Conservation (phyloP, 2,329 filamentous ascomycete genomes). For the Microcera coccophila region DNA sequence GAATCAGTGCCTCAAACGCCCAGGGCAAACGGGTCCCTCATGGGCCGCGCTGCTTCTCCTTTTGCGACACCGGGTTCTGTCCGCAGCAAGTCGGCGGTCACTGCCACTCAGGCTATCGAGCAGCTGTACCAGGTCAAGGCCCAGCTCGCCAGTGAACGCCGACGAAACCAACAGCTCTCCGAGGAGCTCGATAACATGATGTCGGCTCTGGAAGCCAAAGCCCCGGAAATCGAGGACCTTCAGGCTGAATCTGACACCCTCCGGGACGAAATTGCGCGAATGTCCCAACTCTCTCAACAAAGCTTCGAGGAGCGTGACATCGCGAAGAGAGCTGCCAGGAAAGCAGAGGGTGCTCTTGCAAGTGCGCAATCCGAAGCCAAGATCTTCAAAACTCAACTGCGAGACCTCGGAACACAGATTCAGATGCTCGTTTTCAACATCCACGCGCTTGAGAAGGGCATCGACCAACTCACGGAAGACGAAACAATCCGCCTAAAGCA, state of each 20-base stretch:
- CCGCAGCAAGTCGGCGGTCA: constrained; percentile 53
- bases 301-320: constrained; percentile 75
- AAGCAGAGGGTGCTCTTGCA: constrained; percentile 68
- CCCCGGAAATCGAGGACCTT: constrained; percentile 83
- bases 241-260: constrained; percentile 76
- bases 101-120: constrained; percentile 60
- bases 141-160: constrained; percentile 68
- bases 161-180: constrained; percentile 69
- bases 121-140: constrained; percentile 66
- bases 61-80: constrained; percentile 59
- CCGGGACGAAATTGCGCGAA: constrained; percentile 74
- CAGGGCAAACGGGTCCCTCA: constrained; percentile 52
- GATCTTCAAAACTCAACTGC: constrained; percentile 79
- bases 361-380: constrained; percentile 64
- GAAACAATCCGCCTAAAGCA: constrained; percentile 74
- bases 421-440: constrained; percentile 87
- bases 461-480: constrained; percentile 65
- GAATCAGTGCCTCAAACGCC: constrained; percentile 59
- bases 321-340: constrained; percentile 73
- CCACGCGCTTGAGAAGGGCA: constrained; percentile 74
- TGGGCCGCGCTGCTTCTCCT: constrained; percentile 54
- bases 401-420: constrained; percentile 84
- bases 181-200: constrained; percentile 83
- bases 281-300: constrained; percentile 79
- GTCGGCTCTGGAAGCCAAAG: constrained; percentile 75